A percentile compares a stretch with the other conserved stretches of the same genome.
Evolutionary conservation across 2,329 filamentous ascomycete genomes (phyloP).

Genomic region (Aspergillus eucalypticola): DNA sequence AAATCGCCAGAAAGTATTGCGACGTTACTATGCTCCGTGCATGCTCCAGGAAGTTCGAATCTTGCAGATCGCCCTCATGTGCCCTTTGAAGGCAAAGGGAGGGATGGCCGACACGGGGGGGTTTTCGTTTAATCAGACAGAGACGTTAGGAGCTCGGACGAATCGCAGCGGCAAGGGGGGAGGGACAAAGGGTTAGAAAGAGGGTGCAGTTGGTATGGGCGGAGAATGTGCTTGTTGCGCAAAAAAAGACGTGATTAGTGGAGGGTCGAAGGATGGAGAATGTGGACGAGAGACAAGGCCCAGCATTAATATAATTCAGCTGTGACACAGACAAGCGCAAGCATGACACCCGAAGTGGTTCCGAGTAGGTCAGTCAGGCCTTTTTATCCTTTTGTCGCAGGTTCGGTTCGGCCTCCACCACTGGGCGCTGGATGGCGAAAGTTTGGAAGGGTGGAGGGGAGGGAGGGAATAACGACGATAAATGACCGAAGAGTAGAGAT

Average conservation of each 20-base stretch:
- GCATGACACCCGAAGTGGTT: conserved; percentile 33
- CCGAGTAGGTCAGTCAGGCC: conserved; percentile 17
- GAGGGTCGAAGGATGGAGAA: conserved; percentile 36
- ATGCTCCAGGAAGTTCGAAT: conserved; percentile 44
- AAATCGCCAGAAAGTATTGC: conserved; percentile 31
- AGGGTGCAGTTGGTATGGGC: conserved; percentile 27
- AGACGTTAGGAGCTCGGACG: conserved; percentile 32
- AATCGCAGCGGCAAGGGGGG: conserved; percentile 37
- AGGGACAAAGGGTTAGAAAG: conserved; percentile 26
- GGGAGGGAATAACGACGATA: conserved; percentile 3
- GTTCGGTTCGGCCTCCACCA: conserved; percentile 11
- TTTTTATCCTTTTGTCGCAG: conserved; percentile 18
- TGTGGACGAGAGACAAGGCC: conserved; percentile 39
- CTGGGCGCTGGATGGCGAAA: neutral
- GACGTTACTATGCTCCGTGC: conserved; percentile 44
- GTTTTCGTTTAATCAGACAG: conserved; percentile 25
- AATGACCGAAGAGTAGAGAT: conserved; percentile 16
- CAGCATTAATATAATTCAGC: conserved; percentile 37
- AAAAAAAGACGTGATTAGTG: conserved; percentile 35
- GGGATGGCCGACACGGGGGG: conserved; percentile 19
- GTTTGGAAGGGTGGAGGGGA: neutral
- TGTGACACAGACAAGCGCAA: conserved; percentile 40
- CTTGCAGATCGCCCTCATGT: conserved; percentile 40
- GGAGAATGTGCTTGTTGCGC: conserved; percentile 39
- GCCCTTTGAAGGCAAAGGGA: conserved; percentile 30